phyloP scores from a whole-genome alignment of 2,329 filamentous ascomycete genomes.

The Sporothrix euskadiensis region DNA sequence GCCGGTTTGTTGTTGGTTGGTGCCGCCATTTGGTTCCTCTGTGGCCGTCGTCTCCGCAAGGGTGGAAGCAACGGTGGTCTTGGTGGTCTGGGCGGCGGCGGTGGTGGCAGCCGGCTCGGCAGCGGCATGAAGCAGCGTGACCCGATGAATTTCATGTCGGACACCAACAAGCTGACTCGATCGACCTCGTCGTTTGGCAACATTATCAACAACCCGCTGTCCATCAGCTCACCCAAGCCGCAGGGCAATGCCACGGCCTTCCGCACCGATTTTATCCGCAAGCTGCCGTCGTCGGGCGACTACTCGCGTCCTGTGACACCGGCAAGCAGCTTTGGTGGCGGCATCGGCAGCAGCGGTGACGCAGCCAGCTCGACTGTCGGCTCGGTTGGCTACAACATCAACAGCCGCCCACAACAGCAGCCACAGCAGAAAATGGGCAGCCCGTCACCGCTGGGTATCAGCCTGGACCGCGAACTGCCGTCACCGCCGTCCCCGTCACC shows the following conservation, averaged over 20 bases:
- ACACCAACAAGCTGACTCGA: constrained; percentile 34
- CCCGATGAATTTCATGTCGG: constrained; percentile 28
- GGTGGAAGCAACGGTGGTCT: background rate
- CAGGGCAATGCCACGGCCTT: constrained; percentile 43
- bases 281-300: constrained; percentile 34
- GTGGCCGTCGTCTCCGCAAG: constrained; percentile 39
- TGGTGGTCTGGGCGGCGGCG: no score
- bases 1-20: constrained; percentile 45
- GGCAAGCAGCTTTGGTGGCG: constrained; percentile 8
- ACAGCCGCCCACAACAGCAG: constrained; percentile 23
- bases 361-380: constrained; percentile 22
- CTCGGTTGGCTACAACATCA: constrained; percentile 20
- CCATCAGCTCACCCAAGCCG: constrained; percentile 59
- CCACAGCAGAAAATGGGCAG: background rate
- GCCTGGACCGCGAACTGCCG: constrained; percentile 24
- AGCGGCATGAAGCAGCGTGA: constrained; percentile 22
- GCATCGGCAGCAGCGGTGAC: constrained; percentile 1
- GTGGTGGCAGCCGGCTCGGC: constrained; percentile 24
- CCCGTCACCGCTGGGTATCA: constrained; percentile 16
- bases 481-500: constrained; percentile 34
- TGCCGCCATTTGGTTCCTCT: constrained; percentile 44
- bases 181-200: constrained; percentile 49
- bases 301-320: constrained; percentile 13
- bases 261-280: constrained; percentile 57
- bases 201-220: constrained; percentile 59